These are phyloP conservation scores for Metschnikowia cerradonensis DNA, from an alignment of 805 yeast genomes.

Conservation along the genomic window DNA sequence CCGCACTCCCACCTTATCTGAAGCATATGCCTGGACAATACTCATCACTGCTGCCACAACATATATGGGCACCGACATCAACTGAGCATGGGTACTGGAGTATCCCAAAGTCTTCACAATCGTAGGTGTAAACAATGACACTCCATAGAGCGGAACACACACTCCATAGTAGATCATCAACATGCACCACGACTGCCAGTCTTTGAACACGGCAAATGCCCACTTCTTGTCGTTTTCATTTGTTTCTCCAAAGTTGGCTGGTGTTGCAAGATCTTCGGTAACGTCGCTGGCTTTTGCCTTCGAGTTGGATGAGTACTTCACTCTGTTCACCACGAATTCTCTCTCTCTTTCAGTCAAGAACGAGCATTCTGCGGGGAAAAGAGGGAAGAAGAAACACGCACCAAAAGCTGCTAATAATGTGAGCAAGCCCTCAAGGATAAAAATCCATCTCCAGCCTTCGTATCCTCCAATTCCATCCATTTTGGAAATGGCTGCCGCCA, in stretches of 20 bases:
- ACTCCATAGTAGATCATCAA: constrained; percentile 26
- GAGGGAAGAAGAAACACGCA: constrained; percentile 10
- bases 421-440: constrained; percentile 15
- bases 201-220: constrained; percentile 20
- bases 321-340: constrained; percentile 11
- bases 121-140: constrained; percentile 44
- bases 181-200: constrained; percentile 29
- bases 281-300: neutral
- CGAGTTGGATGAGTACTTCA: constrained; percentile 8
- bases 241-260: constrained; percentile 10
- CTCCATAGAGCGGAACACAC: constrained; percentile 32
- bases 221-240: constrained; percentile 10
- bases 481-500: constrained; percentile 61
- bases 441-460: constrained; percentile 19
- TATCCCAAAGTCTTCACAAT: constrained; percentile 44
- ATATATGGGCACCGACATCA: constrained; percentile 44
- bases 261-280: neutral
- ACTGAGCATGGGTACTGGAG: constrained; percentile 37
- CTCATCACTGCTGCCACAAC: constrained; percentile 30
- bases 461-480: constrained; percentile 37
- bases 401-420: constrained; percentile 8
- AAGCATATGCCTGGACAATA: constrained; percentile 23
- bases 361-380: constrained; percentile 8
- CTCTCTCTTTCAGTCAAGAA: constrained; percentile 14
- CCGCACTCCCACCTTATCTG: constrained; percentile 25